Percentiles rank a stretch among this genome's conserved stretches.
phyloP scores from a whole-genome alignment of 345 rosid species.

The Rhizophora mangle region DNA sequence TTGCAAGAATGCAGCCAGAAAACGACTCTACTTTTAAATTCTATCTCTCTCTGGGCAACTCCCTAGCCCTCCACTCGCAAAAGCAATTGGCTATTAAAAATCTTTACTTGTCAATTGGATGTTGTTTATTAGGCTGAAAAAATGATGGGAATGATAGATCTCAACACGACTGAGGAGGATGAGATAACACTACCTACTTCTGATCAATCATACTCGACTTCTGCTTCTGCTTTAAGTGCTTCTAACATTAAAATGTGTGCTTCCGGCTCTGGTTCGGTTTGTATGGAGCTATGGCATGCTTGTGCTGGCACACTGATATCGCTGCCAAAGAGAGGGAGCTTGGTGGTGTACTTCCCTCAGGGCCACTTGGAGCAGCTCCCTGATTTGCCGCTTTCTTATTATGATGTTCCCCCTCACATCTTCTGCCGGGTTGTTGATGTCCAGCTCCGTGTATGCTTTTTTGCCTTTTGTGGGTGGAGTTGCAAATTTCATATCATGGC shows the following conservation, averaged over 20 bases:
- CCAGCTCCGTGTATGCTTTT: slow-evolving; percentile 73
- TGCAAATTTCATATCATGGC: too few species aligned
- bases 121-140: slow-evolving; percentile 2
- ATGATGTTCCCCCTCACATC: slow-evolving; percentile 66
- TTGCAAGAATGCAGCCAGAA: slow-evolving; percentile 42
- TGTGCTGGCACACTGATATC: slow-evolving; percentile 95
- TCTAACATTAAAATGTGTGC: slow-evolving; percentile 16
- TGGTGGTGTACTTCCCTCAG: slow-evolving; percentile 87
- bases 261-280: slow-evolving; percentile 44
- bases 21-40: slow-evolving; percentile 2
- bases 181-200: slow-evolving; percentile 60
- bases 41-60: background rate
- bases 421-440: slow-evolving; percentile 93
- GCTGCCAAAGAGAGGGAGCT: slow-evolving; percentile 75
- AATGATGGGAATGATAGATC: slow-evolving; percentile 94
- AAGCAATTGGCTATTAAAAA: background rate
- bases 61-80: background rate
- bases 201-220: slow-evolving; percentile 47
- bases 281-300: slow-evolving; percentile 98
- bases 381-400: slow-evolving; percentile 58
- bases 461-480: too few species aligned
- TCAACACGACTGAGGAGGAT: slow-evolving; percentile 84
- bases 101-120: background rate
- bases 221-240: slow-evolving; percentile 48
- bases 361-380: slow-evolving; percentile 88